Percentiles rank a stretch among this genome's conserved stretches.
Conservation (phyloP, 139 green algal species). For the Ostreobium quekettii region DNA sequence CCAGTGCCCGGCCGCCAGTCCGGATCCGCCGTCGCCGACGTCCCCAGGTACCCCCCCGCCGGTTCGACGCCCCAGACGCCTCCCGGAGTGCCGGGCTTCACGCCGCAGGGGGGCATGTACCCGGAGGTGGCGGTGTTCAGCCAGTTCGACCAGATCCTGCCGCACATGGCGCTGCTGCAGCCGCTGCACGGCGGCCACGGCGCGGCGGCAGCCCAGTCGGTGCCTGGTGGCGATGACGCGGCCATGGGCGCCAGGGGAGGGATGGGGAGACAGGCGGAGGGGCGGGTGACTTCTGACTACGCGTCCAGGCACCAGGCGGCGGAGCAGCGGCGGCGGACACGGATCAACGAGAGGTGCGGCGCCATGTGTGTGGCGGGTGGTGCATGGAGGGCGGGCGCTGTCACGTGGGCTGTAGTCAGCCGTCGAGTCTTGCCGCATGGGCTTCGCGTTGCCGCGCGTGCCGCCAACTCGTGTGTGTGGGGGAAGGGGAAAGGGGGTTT, state of each 20-base stretch:
- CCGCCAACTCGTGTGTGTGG: too few relatives aligned
- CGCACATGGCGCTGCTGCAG: not conserved
- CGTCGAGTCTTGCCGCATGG: too few relatives aligned
- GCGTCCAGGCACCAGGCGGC: conserved; percentile 31
- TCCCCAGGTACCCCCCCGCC: not conserved
- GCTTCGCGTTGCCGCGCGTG: too few relatives aligned
- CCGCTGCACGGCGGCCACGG: not conserved
- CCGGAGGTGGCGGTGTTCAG: not conserved
- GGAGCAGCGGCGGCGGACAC: conserved; percentile 53
- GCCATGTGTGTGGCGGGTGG: not conserved
- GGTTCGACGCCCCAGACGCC: not conserved
- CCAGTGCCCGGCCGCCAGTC: too few relatives aligned
- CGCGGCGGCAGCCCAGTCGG: not conserved
- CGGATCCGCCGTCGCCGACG: not conserved
- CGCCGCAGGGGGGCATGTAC: not conserved
- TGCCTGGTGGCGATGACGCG: not conserved
- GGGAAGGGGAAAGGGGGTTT: too few relatives aligned
- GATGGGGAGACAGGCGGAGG: not conserved
- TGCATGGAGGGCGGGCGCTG: too few relatives aligned
- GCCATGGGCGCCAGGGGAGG: too few relatives aligned
- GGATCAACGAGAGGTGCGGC: conserved; percentile 65
- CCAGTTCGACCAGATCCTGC: not conserved
- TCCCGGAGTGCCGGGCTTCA: not conserved
- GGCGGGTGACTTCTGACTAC: not conserved
- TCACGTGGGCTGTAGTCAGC: too few relatives aligned